Evolutionary conservation across 441 rosid species (phyloP).

Genomic region (Pelargonium citronellum): DNA sequence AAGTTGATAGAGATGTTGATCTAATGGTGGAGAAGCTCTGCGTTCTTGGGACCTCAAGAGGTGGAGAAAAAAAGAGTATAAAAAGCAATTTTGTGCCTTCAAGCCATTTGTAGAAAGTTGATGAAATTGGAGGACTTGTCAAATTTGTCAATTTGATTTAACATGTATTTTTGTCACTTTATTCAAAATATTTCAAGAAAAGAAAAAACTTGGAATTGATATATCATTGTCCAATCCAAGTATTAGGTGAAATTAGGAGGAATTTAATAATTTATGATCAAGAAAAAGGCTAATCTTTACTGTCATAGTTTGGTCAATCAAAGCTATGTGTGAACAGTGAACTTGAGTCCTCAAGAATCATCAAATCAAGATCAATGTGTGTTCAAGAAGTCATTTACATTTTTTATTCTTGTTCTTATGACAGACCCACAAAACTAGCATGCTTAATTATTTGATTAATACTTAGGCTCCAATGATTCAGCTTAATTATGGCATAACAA

Average conservation of each 20-base stretch:
- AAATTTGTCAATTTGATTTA: not conserved
- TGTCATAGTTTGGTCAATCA: not conserved
- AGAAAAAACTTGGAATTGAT: not conserved
- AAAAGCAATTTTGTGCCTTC: not conserved
- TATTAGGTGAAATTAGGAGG: too few species aligned
- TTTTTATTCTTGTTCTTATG: too few species aligned
- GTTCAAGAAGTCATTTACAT: too few species aligned
- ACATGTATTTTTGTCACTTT: not conserved
- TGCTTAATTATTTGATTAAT: too few species aligned
- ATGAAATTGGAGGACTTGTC: not conserved
- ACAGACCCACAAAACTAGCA: too few species aligned
- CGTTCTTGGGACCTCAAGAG: constrained; percentile 2
- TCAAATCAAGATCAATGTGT: too few species aligned
- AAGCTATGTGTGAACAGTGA: too few species aligned
- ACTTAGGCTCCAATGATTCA: too few species aligned
- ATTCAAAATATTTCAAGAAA: not conserved
- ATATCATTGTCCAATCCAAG: not conserved
- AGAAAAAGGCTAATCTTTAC: not conserved
- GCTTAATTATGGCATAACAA: too few species aligned
- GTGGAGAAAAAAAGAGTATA: not conserved
- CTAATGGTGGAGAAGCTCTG: constrained; percentile 5
- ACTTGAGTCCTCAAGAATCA: too few species aligned
- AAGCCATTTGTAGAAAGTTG: constrained; percentile 7
- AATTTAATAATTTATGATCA: not conserved
- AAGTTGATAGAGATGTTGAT: not conserved